Evolutionary conservation across 176 grass and related monocot genomes (phyloP), one percentile per base, ranked within the genome.

Genomic region (Triticum turgidum): DNA sequence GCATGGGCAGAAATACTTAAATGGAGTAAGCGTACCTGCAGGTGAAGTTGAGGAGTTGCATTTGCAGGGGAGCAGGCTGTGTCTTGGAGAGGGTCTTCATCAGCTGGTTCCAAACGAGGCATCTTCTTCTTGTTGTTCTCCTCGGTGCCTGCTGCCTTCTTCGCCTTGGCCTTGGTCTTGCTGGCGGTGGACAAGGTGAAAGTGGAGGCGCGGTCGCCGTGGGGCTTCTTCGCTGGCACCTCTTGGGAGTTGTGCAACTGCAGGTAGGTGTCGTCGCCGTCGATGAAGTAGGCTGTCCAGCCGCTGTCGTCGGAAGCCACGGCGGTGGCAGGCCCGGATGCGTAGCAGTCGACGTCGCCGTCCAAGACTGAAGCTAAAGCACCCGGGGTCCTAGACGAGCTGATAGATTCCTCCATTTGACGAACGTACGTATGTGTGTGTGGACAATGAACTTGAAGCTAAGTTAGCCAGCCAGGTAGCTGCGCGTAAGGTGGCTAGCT

Each of bases 271-370:
- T 91, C 86, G 44, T 7, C 39, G 39, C 25, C 24, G 73, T 94
- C 89, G 71, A 89, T 84, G 21, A 93, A 88, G 84, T 96, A 96
- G 42, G 77, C 65, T 59, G 94, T 96, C 94, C 94, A 96, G 47
- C 91, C 85, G 58, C 94, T 93, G 78, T 93, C 94, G 37, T 93
- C 78, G 9, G 89, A 91, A 59, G 65, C 49, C 25, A 12, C 49
- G 2, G 35, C 7, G 37, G 44, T 8, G 3, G 63, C 76, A 51
- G 58, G 4, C 12, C 59, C 72, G 7, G 72, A 17, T 3, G 71
- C 35, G 77, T 6, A 42, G 58, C 59, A 18, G n/a, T 25, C 5
- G n/a, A 10, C 34, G 58, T 84, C 67, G 42, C 42, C 32, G 83
- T 18, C 3, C 12, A 8, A 52, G 49, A 52, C 51, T 54, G 35